Conservation (phyloP, 2,329 filamentous ascomycete species). For the Fusarium nurragi region DNA sequence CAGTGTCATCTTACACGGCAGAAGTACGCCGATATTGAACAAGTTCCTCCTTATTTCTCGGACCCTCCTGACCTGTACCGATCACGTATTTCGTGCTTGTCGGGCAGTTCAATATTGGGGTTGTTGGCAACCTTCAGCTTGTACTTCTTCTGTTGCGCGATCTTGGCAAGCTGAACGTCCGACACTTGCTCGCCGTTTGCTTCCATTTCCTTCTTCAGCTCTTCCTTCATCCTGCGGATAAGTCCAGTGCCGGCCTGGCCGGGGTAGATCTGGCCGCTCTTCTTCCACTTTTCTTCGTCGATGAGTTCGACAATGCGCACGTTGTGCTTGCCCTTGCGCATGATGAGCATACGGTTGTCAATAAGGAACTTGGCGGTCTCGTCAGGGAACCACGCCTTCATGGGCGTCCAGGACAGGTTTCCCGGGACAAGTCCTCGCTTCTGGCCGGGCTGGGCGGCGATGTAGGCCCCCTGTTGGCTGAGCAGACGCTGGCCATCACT, state of each 20-base stretch:
- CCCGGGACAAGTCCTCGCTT: constrained; percentile 57
- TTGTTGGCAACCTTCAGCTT: constrained; percentile 52
- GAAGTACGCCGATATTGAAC: neutral
- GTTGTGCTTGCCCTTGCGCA: constrained; percentile 72
- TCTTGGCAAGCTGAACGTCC: constrained; percentile 42
- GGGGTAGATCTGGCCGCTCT: constrained; percentile 60
- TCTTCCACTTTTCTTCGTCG: constrained; percentile 62
- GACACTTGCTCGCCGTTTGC: constrained; percentile 44
- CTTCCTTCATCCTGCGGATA: constrained; percentile 55
- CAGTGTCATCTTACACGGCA: constrained; percentile 39
- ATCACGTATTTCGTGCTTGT: constrained; percentile 47
- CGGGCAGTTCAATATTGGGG: constrained; percentile 54
- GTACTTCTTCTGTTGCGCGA: constrained; percentile 31
- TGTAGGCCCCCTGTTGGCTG: constrained; percentile 65
- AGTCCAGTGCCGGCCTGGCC: constrained; percentile 62
- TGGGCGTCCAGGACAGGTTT: constrained; percentile 68
- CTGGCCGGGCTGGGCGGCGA: constrained; percentile 62
- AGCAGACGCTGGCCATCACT: constrained; percentile 69
- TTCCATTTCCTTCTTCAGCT: constrained; percentile 51
- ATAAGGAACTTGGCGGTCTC: constrained; percentile 70
- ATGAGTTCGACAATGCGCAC: constrained; percentile 69
- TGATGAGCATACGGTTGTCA: constrained; percentile 65
- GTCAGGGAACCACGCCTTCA: constrained; percentile 66
- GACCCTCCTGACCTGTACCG: constrained; percentile 28
- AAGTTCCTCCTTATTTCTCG: neutral